These are phyloP conservation scores for Cryptococcus amylolentus DNA, from an alignment of 1,284 basidiomycete species.

Conservation along the genomic window DNA sequence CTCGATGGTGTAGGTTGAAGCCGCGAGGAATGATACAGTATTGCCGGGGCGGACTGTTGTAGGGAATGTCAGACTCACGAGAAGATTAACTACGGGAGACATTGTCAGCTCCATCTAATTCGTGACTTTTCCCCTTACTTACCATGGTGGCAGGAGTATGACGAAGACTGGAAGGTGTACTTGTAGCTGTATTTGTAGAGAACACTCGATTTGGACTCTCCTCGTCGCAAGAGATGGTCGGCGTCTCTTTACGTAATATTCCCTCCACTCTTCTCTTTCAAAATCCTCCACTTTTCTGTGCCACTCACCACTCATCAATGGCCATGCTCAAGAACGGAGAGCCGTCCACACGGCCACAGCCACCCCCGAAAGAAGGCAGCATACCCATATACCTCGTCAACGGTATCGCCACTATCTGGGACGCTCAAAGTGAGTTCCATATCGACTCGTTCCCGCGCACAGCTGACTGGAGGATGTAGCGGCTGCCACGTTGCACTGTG, in stretches of 20 bases:
- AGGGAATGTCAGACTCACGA: slow-evolving; percentile 26
- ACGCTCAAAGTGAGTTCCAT: slow-evolving; percentile 41
- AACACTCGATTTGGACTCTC: neutral
- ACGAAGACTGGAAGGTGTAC: neutral
- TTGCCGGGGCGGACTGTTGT: neutral
- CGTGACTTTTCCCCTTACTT: neutral
- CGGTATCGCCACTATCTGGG: slow-evolving; percentile 49
- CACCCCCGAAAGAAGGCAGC: slow-evolving; percentile 5
- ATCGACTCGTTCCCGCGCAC: neutral
- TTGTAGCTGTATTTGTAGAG: neutral
- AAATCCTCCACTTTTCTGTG: neutral
- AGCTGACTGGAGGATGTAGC: slow-evolving; percentile 50
- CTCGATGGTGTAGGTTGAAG: neutral
- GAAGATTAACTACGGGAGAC: slow-evolving; percentile 34
- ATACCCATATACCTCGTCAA: slow-evolving; percentile 47
- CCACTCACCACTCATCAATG: slow-evolving; percentile 3
- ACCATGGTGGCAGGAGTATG: slow-evolving; percentile 8
- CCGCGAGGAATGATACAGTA: neutral
- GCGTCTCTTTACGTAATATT: too few relatives aligned
- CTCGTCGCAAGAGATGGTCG: too few relatives aligned
- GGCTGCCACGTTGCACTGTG: slow-evolving; percentile 68
- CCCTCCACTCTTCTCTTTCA: neutral
- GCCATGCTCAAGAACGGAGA: slow-evolving; percentile 11
- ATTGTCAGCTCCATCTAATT: neutral
- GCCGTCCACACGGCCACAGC: slow-evolving; percentile 3